phyloP scores from a whole-genome alignment of 768 basidiomycete genomes.

The Tricholoma hemisulphureum region DNA sequence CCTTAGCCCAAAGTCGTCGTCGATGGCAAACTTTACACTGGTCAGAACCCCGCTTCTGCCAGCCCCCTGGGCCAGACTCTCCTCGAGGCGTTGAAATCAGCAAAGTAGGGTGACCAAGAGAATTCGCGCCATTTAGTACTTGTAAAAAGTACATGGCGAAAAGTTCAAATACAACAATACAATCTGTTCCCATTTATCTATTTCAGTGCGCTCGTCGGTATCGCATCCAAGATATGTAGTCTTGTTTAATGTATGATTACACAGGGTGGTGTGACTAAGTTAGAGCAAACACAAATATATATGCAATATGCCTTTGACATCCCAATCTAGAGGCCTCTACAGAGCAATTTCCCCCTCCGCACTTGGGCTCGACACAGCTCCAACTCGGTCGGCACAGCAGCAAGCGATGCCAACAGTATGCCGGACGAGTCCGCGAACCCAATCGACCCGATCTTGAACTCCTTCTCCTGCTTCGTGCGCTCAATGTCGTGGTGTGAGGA shows the following conservation, averaged over 20 bases:
- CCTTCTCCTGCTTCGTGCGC: constrained; percentile 69
- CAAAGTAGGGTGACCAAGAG: not conserved
- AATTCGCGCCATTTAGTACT: not conserved
- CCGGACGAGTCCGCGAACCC: constrained; percentile 84
- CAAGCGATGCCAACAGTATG: constrained; percentile 59
- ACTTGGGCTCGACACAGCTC: constrained; percentile 74
- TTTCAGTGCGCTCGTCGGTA: no score
- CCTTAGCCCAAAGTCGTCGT: constrained; percentile 50
- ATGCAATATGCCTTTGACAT: no score
- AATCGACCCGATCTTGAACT: constrained; percentile 89
- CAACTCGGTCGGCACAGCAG: constrained; percentile 75
- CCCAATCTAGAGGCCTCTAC: constrained; percentile 56
- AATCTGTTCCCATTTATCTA: no score
- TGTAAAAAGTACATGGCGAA: no score
- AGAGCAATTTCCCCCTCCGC: constrained; percentile 65
- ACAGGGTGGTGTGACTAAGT: no score
- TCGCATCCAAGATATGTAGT: no score
- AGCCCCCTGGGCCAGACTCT: constrained; percentile 54
- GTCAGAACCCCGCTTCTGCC: constrained; percentile 75
- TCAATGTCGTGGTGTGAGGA: constrained; percentile 49
- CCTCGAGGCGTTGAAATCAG: constrained; percentile 46
- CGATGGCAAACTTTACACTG: constrained; percentile 62
- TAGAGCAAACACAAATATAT: no score
- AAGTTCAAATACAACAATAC: no score
- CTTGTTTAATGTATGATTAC: no score